Evolutionary conservation across 106 monocot species (phyloP), one percentile per base, ranked within the genome.

Genomic region (Phalaenopsis equestris): DNA sequence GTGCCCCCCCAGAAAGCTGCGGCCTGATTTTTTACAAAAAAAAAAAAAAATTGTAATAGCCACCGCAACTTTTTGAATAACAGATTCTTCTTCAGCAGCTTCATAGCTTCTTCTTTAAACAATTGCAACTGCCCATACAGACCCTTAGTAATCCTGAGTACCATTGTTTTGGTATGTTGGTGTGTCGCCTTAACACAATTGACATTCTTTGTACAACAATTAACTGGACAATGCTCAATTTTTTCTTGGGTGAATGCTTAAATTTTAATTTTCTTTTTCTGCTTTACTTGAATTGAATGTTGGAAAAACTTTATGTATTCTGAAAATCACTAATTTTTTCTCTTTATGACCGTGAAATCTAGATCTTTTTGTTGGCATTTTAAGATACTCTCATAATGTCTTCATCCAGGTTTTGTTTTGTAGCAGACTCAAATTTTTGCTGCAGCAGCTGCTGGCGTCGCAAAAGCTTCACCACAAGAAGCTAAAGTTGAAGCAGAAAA

Each of bases 401-500:
- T 85, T 88, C 56, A 84, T 77, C 84, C 84, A 83, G 80, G 67
- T 78, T 75, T 81, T 86, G 41, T 73, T 86, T 65, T 87, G 72
- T 81, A 83, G 86, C 94, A 99, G 98, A 95, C 94, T 87, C 90
- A 99, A 89, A 88, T 93, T 85, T 90, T 99, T 89, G 98, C 98
- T 78, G 98, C 98, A 19, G 98, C 94, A 58, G 94, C 98, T 75
- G 94, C 98, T 78, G 92, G 92, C 83, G 92, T 93, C 81, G 91
- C 93, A 61, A 91, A 92, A 65, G 94, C 92, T 84, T 93, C 98
- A 75, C 94, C 98, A 17, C 58, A 91, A 81, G 88, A 89, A 77
- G 87, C 98, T 24, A 99, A 93, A 86, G 83, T 67, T 43, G 93
- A 95, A 87, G 92, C 94, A 77, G 98, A 99, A 85, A 86, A 83